Evolutionary conservation across 2,329 filamentous ascomycete genomes (phyloP).

Genomic region (Fusarium pseudoanthophilum): DNA sequence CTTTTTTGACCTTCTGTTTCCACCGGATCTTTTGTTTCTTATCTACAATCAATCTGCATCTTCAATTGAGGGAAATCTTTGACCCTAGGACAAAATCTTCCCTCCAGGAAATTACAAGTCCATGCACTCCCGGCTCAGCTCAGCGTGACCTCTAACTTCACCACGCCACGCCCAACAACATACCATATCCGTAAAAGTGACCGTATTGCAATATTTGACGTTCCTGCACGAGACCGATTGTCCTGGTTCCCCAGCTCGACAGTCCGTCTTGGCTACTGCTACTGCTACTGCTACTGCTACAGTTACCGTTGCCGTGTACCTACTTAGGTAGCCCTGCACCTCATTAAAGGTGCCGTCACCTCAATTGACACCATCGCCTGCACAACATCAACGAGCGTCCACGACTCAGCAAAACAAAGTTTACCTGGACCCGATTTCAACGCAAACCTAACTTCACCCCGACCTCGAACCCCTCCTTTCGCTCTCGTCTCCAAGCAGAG

Average conservation of each 20-base stretch:
- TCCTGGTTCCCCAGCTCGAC: slow-evolving; percentile 5
- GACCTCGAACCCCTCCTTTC: slow-evolving; percentile 3
- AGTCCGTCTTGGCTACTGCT: neutral
- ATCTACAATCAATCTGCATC: neutral
- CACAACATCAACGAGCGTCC: neutral
- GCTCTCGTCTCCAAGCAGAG: neutral
- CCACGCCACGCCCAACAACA: slow-evolving; percentile 34
- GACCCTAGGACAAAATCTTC: neutral
- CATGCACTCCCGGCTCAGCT: slow-evolving; percentile 27
- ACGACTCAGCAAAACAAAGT: slow-evolving; percentile 18
- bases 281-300: no score
- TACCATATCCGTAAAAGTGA: slow-evolving; percentile 29
- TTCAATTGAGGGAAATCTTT: slow-evolving; percentile 6
- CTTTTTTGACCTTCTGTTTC: neutral
- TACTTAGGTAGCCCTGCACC: slow-evolving; percentile 3
- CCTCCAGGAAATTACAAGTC: slow-evolving; percentile 35
- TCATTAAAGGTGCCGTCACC: neutral
- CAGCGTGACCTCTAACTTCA: slow-evolving; percentile 34
- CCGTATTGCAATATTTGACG: slow-evolving; percentile 20
- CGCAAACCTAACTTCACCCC: slow-evolving; percentile 13
- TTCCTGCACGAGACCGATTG: slow-evolving; percentile 21
- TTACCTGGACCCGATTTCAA: slow-evolving; percentile 11
- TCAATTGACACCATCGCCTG: neutral
- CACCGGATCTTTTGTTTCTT: neutral
- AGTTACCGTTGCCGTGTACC: neutral